Evolutionary conservation across 2,329 filamentous ascomycete genomes (phyloP).

Genomic region (Phaeosphaeriaceae sp.): DNA sequence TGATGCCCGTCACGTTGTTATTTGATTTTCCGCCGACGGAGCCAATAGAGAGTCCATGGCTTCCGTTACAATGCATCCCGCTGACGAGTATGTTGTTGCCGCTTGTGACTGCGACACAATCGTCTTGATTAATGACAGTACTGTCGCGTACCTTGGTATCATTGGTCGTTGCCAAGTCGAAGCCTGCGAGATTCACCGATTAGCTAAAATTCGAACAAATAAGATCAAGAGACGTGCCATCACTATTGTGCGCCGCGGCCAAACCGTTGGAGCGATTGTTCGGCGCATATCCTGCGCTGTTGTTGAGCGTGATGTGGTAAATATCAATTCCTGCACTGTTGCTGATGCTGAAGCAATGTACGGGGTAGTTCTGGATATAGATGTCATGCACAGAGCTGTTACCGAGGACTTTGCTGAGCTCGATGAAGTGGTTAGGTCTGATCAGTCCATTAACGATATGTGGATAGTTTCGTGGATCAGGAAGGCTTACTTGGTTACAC

Average conservation of each 20-base stretch:
- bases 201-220: neutral
- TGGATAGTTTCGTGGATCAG: neutral
- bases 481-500: constrained; percentile 37
- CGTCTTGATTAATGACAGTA: constrained; percentile 64
- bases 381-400: constrained; percentile 51
- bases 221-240: constrained; percentile 39
- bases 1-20: constrained; percentile 44
- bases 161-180: constrained; percentile 60
- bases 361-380: constrained; percentile 61
- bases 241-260: constrained; percentile 56
- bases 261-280: constrained; percentile 34
- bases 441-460: neutral
- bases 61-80: constrained; percentile 56
- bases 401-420: constrained; percentile 49
- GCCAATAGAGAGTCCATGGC: constrained; percentile 65
- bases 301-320: constrained; percentile 61
- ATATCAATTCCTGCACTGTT: constrained; percentile 52
- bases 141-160: constrained; percentile 52
- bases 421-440: constrained; percentile 37
- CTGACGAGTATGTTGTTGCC: constrained; percentile 48
- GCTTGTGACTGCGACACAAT: constrained; percentile 65
- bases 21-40: constrained; percentile 57
- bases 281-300: constrained; percentile 59
- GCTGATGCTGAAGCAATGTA: constrained; percentile 59
- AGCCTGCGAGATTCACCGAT: constrained; percentile 31